Evolutionary conservation across 139 green algal species (phyloP), one percentile per base, ranked within the genome.

Genomic region (Closterium sp.): DNA sequence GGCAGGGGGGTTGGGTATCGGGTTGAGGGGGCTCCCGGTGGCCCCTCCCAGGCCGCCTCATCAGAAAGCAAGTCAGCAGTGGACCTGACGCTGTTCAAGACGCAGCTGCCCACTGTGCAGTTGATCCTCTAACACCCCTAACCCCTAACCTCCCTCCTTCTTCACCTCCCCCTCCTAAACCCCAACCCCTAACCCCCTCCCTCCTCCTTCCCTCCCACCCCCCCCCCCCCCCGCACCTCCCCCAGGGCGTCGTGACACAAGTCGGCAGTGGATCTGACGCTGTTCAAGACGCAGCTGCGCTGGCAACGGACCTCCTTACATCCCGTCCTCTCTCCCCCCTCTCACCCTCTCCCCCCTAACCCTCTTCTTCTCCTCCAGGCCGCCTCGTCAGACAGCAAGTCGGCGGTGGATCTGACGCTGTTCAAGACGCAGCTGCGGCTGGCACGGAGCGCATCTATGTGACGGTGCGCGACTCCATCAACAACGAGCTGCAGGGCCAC

Each of bases 281-380:
- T 88, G 89, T 92, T 92, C 86, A 92, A 92, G 86, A 31, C 24
- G 3, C 89, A 92, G 70, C 86, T 92, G 50, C n/a, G 29, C 17
- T 31, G 32, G 89, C 70, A 2, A n/a, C n/a, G n/a, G n/a, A n/a
- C n/a, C n/a, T n/a, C n/a, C n/a, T n/a, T n/a, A n/a, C n/a, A n/a
- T n/a, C n/a, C n/a, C n/a, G n/a, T n/a, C 32, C 32, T 7, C 4
- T 38, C 32, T 4, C 4, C 32, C 4, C 32, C 32, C 4, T 4
- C 32, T 38, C 2, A 38, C 32, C 32, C 4, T 4, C 32, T 38
- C 32, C 32, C 4, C 32, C 32, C 2, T n/a, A n/a, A n/a, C n/a
- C n/a, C n/a, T n/a, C 32, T 38, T 38, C 32, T 4, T 7, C 32
- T 4, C 32, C 32, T 42, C 34, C 34, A 42, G 34, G 34, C 34